phyloP scores from a whole-genome alignment of 345 rosid genomes.

The Aegle marmelos region DNA sequence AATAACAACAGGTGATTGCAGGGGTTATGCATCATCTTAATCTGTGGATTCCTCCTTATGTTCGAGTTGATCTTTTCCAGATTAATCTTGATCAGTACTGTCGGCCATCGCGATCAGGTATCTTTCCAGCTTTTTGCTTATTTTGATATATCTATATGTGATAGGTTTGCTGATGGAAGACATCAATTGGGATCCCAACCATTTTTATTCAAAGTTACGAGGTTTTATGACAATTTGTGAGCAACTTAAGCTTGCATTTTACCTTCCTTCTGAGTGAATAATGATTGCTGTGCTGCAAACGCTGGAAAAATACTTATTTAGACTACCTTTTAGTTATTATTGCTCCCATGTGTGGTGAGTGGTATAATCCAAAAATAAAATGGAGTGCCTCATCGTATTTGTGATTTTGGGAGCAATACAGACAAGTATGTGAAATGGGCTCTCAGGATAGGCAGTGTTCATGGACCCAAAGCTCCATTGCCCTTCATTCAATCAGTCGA shows the following conservation, averaged over 20 bases:
- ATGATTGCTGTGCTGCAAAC: not conserved
- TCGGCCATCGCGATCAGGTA: constrained; percentile 38
- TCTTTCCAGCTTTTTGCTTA: not conserved
- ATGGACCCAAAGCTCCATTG: constrained; percentile 26
- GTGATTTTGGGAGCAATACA: constrained; percentile 11
- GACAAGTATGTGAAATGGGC: constrained; percentile 36
- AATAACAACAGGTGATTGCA: constrained; percentile 62
- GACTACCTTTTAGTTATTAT: not conserved
- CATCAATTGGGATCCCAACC: not conserved
- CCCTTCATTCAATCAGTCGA: constrained; percentile 39
- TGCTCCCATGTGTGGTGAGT: not conserved
- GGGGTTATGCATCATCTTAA: constrained; percentile 72
- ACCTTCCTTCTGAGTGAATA: not conserved
- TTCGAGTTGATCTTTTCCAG: constrained; percentile 75
- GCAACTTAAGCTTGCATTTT: not conserved
- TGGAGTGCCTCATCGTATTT: not conserved
- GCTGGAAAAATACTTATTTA: not conserved
- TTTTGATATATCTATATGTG: not conserved
- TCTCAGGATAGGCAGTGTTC: constrained; percentile 28
- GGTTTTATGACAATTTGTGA: not conserved
- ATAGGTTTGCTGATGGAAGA: not conserved
- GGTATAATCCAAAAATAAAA: not conserved
- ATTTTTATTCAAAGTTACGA: not conserved
- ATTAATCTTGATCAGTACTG: constrained; percentile 46
- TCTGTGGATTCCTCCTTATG: constrained; percentile 70